Base-by-base conservation (phyloP, 768 basidiomycete genomes). In the Leucogyrophana mollusca region DNA sequence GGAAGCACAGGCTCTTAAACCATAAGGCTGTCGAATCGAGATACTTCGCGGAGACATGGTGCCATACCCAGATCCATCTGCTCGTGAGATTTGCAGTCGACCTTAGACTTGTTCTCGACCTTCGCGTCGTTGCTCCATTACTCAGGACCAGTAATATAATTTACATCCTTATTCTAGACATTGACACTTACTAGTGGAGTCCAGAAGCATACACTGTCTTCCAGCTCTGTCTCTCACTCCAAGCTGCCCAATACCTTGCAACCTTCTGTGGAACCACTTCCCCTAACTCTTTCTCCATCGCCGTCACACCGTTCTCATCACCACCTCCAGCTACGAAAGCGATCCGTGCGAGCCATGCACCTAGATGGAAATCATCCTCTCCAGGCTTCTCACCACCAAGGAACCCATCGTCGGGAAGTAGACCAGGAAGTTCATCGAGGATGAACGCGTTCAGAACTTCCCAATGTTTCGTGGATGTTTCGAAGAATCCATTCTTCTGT, bases 351-450 rank as follows among this genome's bases (percentile, higher is more conserved):
- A 82, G 60, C 79, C 77, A 82, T 7, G 69, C 76, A 5, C 51
- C 74, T 34, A 82, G 61, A 59, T 79, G 79, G 64, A 76, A 79
- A 55, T 79, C 81, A 44, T 77, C 77, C 55, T 78, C 76, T 8
- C 77, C 72, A 0, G 77, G 77, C 33, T 43, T 52, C 4, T 59
- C 68, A 8, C 78, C 79, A 16, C 71, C 73, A 32, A 79, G 64
- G 63, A 80, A 82, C 4, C 70, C 70, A 8, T 61, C 66, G 11
- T 61, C 62, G 14, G 73, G 72, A 16, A 82, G 63, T 44, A 64
- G 46, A 0, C 50, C 50, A 3, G 74, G 70, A 35, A 82, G 69
- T 23, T 70, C 64, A 22, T 68, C 61, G 25, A 63, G 51, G 40
- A 74, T 56, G 60, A 74, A 76, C 34, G 34, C 40, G 40, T 57